Conservation (phyloP, 768 basidiomycete genomes). For the Cystofilobasidium capitatum region DNA sequence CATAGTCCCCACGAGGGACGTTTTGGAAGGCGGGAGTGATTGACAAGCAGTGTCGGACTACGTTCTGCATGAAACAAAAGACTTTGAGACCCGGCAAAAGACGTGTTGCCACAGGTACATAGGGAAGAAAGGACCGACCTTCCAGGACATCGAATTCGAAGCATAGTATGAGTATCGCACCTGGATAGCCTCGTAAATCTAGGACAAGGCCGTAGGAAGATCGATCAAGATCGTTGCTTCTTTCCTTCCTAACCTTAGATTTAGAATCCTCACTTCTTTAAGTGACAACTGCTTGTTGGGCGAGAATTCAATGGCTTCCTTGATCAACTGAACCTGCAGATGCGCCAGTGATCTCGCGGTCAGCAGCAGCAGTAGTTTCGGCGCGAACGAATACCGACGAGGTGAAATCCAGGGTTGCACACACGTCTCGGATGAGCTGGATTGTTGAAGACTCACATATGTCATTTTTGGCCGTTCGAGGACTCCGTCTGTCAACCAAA, state of each 20-base stretch:
- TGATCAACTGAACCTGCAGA: not conserved
- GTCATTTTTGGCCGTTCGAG: not conserved
- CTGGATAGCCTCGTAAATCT: not conserved
- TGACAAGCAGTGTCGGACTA: not conserved
- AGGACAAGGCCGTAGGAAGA: too few species aligned
- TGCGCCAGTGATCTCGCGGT: too few species aligned
- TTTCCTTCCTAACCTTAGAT: not conserved
- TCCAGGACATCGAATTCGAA: not conserved
- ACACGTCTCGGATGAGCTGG: too few species aligned
- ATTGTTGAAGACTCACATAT: too few species aligned
- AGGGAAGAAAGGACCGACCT: not conserved
- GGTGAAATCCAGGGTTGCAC: too few species aligned
- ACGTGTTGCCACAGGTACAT: not conserved
- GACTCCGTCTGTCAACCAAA: too few species aligned
- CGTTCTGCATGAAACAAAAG: not conserved
- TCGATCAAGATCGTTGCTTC: not conserved
- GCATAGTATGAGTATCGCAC: not conserved
- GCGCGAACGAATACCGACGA: too few species aligned
- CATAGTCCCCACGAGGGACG: not conserved
- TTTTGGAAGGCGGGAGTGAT: constrained; percentile 2
- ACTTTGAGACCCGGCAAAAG: not conserved
- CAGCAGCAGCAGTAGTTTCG: not conserved
- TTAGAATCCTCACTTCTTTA: not conserved
- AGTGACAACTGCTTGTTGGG: not conserved
- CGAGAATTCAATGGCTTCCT: not conserved